phyloP scores from a whole-genome alignment of 225 moss, liverwort and hornwort species.

The Physcomitrium patens region DNA sequence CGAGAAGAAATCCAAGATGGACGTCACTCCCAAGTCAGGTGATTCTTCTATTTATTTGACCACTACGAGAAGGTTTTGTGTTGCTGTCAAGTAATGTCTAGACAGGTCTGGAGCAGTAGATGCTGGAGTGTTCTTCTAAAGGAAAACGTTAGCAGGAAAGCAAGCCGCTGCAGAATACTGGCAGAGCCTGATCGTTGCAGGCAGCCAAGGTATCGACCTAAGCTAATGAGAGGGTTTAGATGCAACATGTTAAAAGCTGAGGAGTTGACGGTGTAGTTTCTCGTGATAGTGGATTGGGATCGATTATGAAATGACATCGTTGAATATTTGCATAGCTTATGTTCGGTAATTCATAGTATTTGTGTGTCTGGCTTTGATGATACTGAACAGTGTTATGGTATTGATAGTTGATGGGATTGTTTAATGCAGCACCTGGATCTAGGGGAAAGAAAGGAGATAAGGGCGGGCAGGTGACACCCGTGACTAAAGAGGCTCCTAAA shows the following conservation, averaged over 20 bases:
- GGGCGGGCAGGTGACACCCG: constrained; percentile 25
- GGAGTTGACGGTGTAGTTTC: no score
- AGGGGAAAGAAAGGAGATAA: constrained; percentile 46
- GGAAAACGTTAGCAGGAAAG: constrained; percentile 47
- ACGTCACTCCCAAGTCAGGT: constrained; percentile 43
- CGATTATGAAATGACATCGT: no score
- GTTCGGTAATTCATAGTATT: background rate
- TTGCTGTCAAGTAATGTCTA: background rate
- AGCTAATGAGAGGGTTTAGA: background rate
- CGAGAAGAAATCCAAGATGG: constrained; percentile 55
- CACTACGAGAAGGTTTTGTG: background rate
- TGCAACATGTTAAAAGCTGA: no score
- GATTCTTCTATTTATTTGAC: background rate
- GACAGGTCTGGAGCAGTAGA: background rate
- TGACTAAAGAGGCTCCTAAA: constrained; percentile 36
- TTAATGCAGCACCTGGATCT: constrained; percentile 24
- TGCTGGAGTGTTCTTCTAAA: constrained; percentile 29
- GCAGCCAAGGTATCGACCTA: constrained; percentile 40
- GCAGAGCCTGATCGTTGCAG: constrained; percentile 47
- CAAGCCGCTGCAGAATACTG: constrained; percentile 57
- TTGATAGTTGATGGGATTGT: background rate
- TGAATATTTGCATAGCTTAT: background rate
- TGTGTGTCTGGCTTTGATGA: background rate
- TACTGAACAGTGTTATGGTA: background rate
- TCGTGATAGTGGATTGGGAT: no score